phyloP scores from a whole-genome alignment of 1,284 basidiomycete genomes.

The Ganoderma sinense region DNA sequence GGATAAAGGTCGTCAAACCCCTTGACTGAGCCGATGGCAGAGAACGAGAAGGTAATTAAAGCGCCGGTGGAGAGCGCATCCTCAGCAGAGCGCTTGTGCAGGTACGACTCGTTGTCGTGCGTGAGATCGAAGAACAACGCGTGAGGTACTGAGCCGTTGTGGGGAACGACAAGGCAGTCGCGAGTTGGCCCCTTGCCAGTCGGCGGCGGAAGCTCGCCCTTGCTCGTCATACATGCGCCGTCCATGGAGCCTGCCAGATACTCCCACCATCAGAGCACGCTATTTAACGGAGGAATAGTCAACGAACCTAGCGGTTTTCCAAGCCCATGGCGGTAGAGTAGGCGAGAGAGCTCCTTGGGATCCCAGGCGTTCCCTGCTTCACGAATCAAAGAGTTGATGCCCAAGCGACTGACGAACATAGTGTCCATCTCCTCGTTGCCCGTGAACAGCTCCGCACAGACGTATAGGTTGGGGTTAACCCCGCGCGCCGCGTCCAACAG shows the following conservation, averaged over 20 bases:
- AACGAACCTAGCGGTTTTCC: slow-evolving; percentile 87
- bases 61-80: slow-evolving; percentile 93
- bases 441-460: slow-evolving; percentile 97
- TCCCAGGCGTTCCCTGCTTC: slow-evolving; percentile 92
- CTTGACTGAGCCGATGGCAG: slow-evolving; percentile 91
- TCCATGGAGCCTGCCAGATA: slow-evolving; percentile 84
- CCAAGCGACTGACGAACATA: slow-evolving; percentile 88
- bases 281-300: background rate
- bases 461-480: slow-evolving; percentile 91
- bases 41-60: slow-evolving; percentile 86
- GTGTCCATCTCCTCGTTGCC: slow-evolving; percentile 95
- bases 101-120: slow-evolving; percentile 93
- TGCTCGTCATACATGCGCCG: slow-evolving; percentile 77
- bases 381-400: slow-evolving; percentile 90
- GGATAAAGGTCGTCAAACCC: slow-evolving; percentile 98
- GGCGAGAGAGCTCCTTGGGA: slow-evolving; percentile 85
- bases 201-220: slow-evolving; percentile 79
- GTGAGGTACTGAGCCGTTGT: slow-evolving; percentile 88
- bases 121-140: slow-evolving; percentile 94
- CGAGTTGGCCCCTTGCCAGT: slow-evolving; percentile 82
- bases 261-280: background rate
- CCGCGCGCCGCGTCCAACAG: slow-evolving; percentile 93
- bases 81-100: slow-evolving; percentile 90
- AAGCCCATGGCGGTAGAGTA: slow-evolving; percentile 88
- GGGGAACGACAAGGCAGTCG: slow-evolving; percentile 76